Evolutionary conservation across 139 green algal genomes (phyloP).

Genomic region (Haematococcus lacustris): DNA sequence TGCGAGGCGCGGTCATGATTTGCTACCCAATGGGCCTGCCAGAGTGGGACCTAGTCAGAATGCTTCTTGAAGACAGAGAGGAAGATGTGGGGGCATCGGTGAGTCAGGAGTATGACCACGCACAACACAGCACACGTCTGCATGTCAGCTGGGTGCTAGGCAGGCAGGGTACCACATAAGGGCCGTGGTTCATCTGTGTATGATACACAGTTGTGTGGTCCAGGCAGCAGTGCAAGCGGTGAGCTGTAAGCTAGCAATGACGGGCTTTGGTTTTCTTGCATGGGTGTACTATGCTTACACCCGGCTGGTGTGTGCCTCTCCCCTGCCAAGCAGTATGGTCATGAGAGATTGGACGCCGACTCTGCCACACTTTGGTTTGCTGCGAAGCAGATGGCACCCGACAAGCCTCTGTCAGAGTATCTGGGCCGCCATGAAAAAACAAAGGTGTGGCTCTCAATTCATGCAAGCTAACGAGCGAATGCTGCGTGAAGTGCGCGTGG

Average conservation of each 20-base stretch:
- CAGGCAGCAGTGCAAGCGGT: no score
- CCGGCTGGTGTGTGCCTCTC: no score
- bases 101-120: constrained; percentile 50
- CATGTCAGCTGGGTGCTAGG: no score
- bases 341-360: constrained; percentile 50
- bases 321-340: constrained; percentile 53
- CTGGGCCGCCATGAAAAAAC: constrained; percentile 38
- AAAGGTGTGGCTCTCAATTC: constrained; percentile 2
- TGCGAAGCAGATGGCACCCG: constrained; percentile 65
- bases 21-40: constrained; percentile 80
- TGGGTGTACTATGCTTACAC: no score
- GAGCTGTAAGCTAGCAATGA: no score
- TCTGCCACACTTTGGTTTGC: constrained; percentile 70
- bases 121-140: no score
- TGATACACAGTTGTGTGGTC: no score
- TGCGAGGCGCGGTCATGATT: constrained; percentile 77
- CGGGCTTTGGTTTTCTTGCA: no score
- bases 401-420: constrained; percentile 67
- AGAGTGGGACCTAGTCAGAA: constrained; percentile 68
- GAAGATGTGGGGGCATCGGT: constrained; percentile 48
- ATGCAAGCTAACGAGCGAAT: no score
- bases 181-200: no score
- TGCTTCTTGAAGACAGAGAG: constrained; percentile 58
- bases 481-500: no score
- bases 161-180: no score